Evolutionary conservation across 202 grass and related monocot species (phyloP).

Genomic region (Setaria viridis): DNA sequence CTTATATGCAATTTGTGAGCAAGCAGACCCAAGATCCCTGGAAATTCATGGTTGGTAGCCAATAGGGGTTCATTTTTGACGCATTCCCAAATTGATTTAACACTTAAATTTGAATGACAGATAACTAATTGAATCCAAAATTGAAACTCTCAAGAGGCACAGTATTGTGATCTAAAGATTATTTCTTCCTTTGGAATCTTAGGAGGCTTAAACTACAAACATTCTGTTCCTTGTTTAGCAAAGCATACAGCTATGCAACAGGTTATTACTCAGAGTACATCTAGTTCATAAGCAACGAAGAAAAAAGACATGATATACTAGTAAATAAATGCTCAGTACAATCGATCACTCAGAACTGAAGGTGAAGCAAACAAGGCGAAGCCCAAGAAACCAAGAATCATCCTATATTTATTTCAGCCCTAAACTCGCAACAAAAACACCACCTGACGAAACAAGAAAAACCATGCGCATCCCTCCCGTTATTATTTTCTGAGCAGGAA

Average conservation of each 20-base stretch:
- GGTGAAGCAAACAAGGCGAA: background rate
- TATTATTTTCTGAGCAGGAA: no score
- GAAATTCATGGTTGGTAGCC: no score
- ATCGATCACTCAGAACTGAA: background rate
- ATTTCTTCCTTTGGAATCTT: background rate
- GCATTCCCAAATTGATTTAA: conserved; percentile 10
- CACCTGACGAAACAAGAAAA: conserved; percentile 1
- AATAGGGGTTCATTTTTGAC: background rate
- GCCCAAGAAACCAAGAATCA: background rate
- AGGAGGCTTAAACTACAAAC: background rate
- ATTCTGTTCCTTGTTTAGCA: background rate
- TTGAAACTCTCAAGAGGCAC: background rate
- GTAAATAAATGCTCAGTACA: background rate
- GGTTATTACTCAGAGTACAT: conserved; percentile 5
- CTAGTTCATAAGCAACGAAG: conserved; percentile 25
- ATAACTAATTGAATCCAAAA: background rate
- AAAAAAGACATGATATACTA: background rate
- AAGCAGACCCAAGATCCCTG: no score
- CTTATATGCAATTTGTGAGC: no score
- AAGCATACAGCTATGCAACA: conserved; percentile 24
- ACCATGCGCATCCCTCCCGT: background rate
- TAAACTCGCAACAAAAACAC: conserved; percentile 13
- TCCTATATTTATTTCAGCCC: background rate
- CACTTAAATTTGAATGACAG: background rate
- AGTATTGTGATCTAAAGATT: background rate